Percentiles rank a stretch among this genome's conserved stretches.
These are phyloP conservation scores for Aspergillus jensenii DNA, from an alignment of 2,329 filamentous ascomycete species.

Conservation along the genomic window DNA sequence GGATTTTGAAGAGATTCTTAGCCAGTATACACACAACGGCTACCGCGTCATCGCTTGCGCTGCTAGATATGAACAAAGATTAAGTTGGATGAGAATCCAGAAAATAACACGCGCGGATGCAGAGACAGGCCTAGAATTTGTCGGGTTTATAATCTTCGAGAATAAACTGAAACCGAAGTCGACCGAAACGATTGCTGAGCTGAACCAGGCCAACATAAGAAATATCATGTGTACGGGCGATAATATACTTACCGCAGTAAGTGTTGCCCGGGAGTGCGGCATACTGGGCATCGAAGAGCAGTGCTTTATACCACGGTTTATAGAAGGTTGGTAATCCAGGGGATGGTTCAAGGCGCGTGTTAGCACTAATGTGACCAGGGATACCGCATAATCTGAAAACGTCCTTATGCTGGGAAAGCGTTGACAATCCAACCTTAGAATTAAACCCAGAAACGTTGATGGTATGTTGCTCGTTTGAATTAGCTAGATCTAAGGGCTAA, in stretches of 20 bases:
- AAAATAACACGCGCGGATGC: conserved; percentile 87
- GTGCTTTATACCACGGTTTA: conserved; percentile 90
- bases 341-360: neutral
- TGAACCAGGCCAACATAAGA: conserved; percentile 78
- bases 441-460: conserved; percentile 77
- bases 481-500: conserved; percentile 12
- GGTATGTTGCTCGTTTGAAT: conserved; percentile 41
- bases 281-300: conserved; percentile 78
- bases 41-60: conserved; percentile 97
- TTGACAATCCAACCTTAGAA: conserved; percentile 78
- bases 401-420: conserved; percentile 83
- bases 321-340: conserved; percentile 54
- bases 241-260: conserved; percentile 95
- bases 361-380: conserved; percentile 44
- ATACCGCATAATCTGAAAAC: conserved; percentile 71
- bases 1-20: conserved; percentile 86
- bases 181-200: conserved; percentile 74
- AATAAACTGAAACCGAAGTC: conserved; percentile 96
- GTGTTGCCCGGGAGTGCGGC: conserved; percentile 86
- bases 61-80: conserved; percentile 79
- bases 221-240: conserved; percentile 97
- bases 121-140: conserved; percentile 79
- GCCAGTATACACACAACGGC: conserved; percentile 90
- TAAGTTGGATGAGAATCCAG: conserved; percentile 92
- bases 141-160: conserved; percentile 97